phyloP scores from a whole-genome alignment of 768 basidiomycete genomes.

The Trametes meyenii region DNA sequence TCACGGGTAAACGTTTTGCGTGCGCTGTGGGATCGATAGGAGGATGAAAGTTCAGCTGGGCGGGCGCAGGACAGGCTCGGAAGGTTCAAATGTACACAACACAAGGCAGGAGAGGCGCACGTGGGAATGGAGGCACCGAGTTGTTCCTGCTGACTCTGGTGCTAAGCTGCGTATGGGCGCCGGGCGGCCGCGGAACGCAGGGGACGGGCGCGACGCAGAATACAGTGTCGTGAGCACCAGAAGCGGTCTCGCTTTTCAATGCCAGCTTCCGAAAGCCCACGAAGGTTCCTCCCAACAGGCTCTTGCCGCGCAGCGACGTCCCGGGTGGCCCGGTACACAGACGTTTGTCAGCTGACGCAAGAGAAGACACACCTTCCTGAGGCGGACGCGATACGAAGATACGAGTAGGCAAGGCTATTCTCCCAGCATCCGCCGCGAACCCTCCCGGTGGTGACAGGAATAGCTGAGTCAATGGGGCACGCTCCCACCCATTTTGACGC shows the following conservation, averaged over 20 bases:
- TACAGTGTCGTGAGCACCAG: not conserved
- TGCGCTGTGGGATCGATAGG: slow-evolving; percentile 21
- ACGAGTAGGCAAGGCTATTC: slow-evolving; percentile 4
- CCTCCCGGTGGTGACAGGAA: slow-evolving; percentile 14
- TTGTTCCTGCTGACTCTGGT: slow-evolving; percentile 24
- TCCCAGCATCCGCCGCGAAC: slow-evolving; percentile 12
- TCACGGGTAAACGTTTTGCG: slow-evolving; percentile 19
- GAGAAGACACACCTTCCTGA: slow-evolving; percentile 1
- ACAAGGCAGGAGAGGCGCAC: slow-evolving; percentile 8
- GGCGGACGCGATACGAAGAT: slow-evolving; percentile 8
- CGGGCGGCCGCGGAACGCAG: slow-evolving; percentile 14
- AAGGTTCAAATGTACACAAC: not conserved
- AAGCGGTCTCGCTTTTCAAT: slow-evolving; percentile 8
- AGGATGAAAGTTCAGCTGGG: slow-evolving; percentile 16
- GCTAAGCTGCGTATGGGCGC: slow-evolving; percentile 16
- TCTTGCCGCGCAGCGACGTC: slow-evolving; percentile 3
- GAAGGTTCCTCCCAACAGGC: slow-evolving; percentile 9
- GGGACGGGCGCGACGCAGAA: not conserved
- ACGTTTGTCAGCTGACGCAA: slow-evolving; percentile 12
- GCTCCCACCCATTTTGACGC: slow-evolving; percentile 17
- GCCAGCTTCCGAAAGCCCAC: slow-evolving; percentile 17
- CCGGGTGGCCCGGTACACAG: slow-evolving; percentile 11
- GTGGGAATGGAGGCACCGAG: slow-evolving; percentile 23
- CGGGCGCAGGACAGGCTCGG: slow-evolving; percentile 14
- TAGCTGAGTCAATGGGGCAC: not conserved